Percentiles rank a stretch among this genome's conserved stretches.
Conservation (phyloP, 352 stramenopile species). For the Phytophthora palmivora region DNA sequence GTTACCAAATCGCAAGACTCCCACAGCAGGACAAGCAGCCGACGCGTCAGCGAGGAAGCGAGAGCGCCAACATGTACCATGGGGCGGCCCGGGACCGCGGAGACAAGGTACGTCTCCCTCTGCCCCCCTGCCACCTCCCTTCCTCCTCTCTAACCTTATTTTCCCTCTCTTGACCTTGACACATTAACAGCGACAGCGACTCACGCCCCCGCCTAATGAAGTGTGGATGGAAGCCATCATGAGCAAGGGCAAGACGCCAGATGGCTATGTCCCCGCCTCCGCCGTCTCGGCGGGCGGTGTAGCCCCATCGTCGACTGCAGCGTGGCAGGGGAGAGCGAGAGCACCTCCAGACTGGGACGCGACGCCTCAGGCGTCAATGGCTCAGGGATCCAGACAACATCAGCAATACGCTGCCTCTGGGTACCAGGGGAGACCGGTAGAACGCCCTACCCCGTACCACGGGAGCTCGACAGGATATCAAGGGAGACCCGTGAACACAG, state of each 20-base stretch:
- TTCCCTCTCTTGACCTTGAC: constrained; percentile 1
- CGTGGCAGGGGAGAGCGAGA: constrained; percentile 20
- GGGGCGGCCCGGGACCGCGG: constrained; percentile 27
- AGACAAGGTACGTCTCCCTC: constrained; percentile 34
- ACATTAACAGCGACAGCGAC: constrained; percentile 36
- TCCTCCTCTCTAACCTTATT: constrained; percentile 8
- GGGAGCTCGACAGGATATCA: constrained; percentile 1
- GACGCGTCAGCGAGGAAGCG: constrained; percentile 23
- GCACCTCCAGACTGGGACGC: constrained; percentile 1
- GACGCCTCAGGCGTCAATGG: neutral
- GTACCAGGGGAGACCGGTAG: constrained; percentile 19
- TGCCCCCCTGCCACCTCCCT: neutral
- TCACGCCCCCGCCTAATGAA: constrained; percentile 56
- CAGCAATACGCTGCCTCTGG: constrained; percentile 16
- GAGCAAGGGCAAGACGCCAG: constrained; percentile 58
- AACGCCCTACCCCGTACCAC: constrained; percentile 15
- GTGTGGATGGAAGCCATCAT: constrained; percentile 80
- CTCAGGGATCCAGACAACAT: constrained; percentile 4
- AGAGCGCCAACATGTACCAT: constrained; percentile 35
- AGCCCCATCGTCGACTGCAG: constrained; percentile 4
- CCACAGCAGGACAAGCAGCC: constrained; percentile 10
- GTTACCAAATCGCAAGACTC: constrained; percentile 28
- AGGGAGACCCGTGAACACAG: constrained; percentile 7
- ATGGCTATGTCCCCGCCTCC: constrained; percentile 22
- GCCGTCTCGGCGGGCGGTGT: neutral